Conservation (phyloP, 352 stramenopile genomes). For the Globisporangium okanoganense region DNA sequence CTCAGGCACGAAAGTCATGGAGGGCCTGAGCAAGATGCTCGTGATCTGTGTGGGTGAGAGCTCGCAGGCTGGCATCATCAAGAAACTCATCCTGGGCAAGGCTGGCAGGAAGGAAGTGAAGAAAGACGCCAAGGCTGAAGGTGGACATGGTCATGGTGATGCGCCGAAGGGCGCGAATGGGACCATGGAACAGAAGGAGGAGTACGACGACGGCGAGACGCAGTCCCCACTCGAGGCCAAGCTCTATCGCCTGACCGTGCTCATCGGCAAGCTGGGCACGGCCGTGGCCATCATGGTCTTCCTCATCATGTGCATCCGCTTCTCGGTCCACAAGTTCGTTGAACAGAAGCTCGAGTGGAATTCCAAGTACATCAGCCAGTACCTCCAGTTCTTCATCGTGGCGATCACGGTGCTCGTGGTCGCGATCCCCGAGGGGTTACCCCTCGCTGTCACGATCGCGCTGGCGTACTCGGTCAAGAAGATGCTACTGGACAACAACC, state of each 20-base stretch:
- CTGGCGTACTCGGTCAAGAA: slow-evolving; percentile 94
- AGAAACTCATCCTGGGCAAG: slow-evolving; percentile 81
- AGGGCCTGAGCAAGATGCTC: slow-evolving; percentile 91
- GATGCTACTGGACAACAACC: slow-evolving; percentile 91
- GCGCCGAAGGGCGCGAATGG: slow-evolving; percentile 69
- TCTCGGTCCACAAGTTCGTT: slow-evolving; percentile 62
- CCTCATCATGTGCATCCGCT: slow-evolving; percentile 71
- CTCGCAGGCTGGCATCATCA: slow-evolving; percentile 93
- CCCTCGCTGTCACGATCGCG: slow-evolving; percentile 95
- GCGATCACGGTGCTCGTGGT: slow-evolving; percentile 93
- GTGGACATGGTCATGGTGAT: slow-evolving; percentile 37
- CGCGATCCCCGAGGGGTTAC: slow-evolving; percentile 96
- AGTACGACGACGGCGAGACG: slow-evolving; percentile 49
- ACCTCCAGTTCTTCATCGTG: slow-evolving; percentile 85
- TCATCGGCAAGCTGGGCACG: slow-evolving; percentile 83
- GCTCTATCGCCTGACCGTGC: slow-evolving; percentile 75
- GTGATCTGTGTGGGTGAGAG: slow-evolving; percentile 92
- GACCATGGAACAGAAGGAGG: slow-evolving; percentile 63
- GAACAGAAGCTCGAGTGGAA: slow-evolving; percentile 34
- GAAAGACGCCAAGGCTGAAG: slow-evolving; percentile 16
- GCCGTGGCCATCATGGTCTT: slow-evolving; percentile 72
- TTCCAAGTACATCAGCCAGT: slow-evolving; percentile 53
- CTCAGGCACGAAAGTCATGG: slow-evolving; percentile 92
- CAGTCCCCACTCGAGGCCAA: slow-evolving; percentile 85
- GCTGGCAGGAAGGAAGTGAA: slow-evolving; percentile 57